phyloP scores from a whole-genome alignment of 2,329 filamentous ascomycete genomes.

The Monosporascus sp. region DNA sequence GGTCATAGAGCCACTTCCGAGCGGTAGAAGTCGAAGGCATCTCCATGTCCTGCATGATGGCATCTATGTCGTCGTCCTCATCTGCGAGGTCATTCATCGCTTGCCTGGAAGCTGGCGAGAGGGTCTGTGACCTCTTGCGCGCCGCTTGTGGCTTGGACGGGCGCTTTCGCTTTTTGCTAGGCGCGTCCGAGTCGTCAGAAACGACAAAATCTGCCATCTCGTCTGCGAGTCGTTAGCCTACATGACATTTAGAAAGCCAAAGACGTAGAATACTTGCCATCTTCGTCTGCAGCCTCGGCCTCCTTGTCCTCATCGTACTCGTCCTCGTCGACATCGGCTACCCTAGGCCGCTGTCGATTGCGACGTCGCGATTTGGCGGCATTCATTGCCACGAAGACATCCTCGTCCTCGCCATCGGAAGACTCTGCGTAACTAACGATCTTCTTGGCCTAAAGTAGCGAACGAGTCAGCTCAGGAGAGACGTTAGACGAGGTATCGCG shows the following conservation, averaged over 20 bases:
- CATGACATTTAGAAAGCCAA: neutral
- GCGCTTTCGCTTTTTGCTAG: slow-evolving; percentile 73
- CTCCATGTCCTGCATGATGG: slow-evolving; percentile 50
- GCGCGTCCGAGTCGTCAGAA: slow-evolving; percentile 76
- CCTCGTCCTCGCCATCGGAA: slow-evolving; percentile 73
- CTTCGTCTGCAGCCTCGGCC: slow-evolving; percentile 57
- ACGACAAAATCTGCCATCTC: slow-evolving; percentile 87
- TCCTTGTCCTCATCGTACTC: slow-evolving; percentile 59
- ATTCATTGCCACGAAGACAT: slow-evolving; percentile 52
- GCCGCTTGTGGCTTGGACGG: slow-evolving; percentile 44
- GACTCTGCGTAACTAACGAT: slow-evolving; percentile 79
- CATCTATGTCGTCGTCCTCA: slow-evolving; percentile 47
- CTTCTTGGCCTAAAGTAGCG: slow-evolving; percentile 41
- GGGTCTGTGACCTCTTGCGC: slow-evolving; percentile 59
- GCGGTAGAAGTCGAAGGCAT: slow-evolving; percentile 65
- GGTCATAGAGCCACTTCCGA: slow-evolving; percentile 70
- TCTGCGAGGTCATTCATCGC: slow-evolving; percentile 31
- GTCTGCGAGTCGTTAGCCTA: slow-evolving; percentile 30
- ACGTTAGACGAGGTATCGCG: neutral
- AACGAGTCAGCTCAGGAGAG: neutral
- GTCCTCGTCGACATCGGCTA: slow-evolving; percentile 63
- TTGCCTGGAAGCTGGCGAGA: slow-evolving; percentile 35
- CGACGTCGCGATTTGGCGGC: slow-evolving; percentile 34
- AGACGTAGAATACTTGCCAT: slow-evolving; percentile 38
- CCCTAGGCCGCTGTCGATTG: slow-evolving; percentile 49